Base-by-base conservation (phyloP, 2,329 filamentous ascomycete genomes). In the Epichloe coenophiala region DNA sequence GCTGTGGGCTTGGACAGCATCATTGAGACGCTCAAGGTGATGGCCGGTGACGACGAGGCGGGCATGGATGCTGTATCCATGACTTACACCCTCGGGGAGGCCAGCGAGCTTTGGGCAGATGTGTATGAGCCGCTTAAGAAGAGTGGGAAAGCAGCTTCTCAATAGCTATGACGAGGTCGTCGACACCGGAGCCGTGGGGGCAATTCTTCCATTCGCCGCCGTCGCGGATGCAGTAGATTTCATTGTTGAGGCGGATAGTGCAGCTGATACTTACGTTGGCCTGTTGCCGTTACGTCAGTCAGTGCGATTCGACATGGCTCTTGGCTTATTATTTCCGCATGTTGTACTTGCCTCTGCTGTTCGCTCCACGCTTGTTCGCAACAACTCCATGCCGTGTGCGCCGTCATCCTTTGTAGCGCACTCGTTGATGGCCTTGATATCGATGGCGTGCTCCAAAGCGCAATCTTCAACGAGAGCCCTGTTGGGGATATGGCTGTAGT, bases 61-160 rank as follows among this genome's bases (percentile, higher is more conserved):
- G 88, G 91, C 5, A 89, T 98, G 86, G 85, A 88, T 43, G 73
- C 78, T 57, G 72, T 94, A 35, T 78, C 81, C 56, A 71, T 98
- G 67, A 83, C 81, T 49, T 97, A 96, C 69, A 90, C 84, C 57
- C 67, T 98, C 40, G 93, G 93, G 11, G 91, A 97, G 70, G 84
- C 84, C 56, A 94, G 81, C 65, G 91, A 96, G 66, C 65, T 98
- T 56, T 98, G 91, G 93, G 82, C 78, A 47, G 80, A 85, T 49
- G 75, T 97, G 48, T 96, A 86, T 63, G 75, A 76, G 62, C 87
- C 86, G 23, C 69, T 96, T 61, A 95, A 93, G 73, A 67, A 56
- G 60, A 57, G 48, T 50, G 63, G 65, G 81, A 86, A 65, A 81
- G 86, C 53, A 86, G 73, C 66, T 81, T 81, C 71, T 90, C 78